phyloP scores from a whole-genome alignment of 2,329 filamentous ascomycete genomes.

The Ophiostoma australiae region DNA sequence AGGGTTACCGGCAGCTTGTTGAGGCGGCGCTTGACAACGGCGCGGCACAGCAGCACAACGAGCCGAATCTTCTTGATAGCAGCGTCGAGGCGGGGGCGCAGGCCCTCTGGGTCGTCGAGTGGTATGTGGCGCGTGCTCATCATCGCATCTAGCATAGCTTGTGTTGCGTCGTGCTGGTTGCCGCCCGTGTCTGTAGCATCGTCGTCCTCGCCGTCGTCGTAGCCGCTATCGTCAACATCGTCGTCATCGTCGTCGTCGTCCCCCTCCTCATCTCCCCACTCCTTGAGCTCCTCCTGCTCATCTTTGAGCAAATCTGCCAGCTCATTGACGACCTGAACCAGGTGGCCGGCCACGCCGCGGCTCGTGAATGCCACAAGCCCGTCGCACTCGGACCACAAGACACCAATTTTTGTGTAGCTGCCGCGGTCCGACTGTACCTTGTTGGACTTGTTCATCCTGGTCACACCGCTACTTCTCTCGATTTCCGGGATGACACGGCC shows the following conservation, averaged over 20 bases:
- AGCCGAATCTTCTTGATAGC: constrained; percentile 62
- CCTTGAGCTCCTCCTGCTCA: constrained; percentile 77
- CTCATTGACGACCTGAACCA: constrained; percentile 67
- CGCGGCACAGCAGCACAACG: constrained; percentile 63
- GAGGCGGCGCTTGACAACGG: constrained; percentile 63
- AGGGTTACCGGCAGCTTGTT: constrained; percentile 51
- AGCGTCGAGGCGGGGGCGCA: constrained; percentile 61
- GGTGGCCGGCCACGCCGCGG: constrained; percentile 63
- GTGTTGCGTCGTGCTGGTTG: constrained; percentile 39
- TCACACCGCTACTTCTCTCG: constrained; percentile 42
- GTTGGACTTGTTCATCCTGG: not conserved
- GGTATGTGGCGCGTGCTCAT: constrained; percentile 62
- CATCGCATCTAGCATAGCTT: constrained; percentile 61
- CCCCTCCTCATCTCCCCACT: constrained; percentile 73
- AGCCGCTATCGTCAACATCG: constrained; percentile 38
- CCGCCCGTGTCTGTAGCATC: constrained; percentile 25
- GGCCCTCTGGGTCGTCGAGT: constrained; percentile 55
- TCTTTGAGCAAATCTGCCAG: constrained; percentile 73
- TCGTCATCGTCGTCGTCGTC: constrained; percentile 49
- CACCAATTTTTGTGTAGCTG: constrained; percentile 62
- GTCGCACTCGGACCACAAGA: constrained; percentile 82
- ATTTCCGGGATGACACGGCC: constrained; percentile 48
- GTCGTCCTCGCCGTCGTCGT: constrained; percentile 32
- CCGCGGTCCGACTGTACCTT: constrained; percentile 39
- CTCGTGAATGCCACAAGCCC: constrained; percentile 58